Percentiles rank a stretch among this genome's conserved stretches.
These are phyloP conservation scores for Linnemannia exigua DNA, from an alignment of 192 early-diverging fungal genomes.

Conservation along the genomic window DNA sequence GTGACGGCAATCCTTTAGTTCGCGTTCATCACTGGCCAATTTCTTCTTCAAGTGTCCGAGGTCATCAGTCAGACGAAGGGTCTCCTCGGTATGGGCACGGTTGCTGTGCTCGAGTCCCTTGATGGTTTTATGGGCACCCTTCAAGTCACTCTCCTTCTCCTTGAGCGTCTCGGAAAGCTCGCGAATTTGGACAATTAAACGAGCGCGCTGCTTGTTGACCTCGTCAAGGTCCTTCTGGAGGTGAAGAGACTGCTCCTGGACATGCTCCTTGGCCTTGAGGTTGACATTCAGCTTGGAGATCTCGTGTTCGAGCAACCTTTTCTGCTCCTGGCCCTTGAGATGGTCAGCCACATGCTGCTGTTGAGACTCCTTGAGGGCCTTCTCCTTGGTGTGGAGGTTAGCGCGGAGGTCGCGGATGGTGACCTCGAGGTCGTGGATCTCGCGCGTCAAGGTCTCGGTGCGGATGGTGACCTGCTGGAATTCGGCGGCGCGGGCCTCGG, in stretches of 20 bases:
- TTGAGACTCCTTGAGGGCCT: constrained; percentile 10
- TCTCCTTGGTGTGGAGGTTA: constrained; percentile 13
- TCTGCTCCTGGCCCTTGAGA: constrained; percentile 3
- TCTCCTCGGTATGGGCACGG: constrained; percentile 1
- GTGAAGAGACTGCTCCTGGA: constrained; percentile 7
- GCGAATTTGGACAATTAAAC: constrained; percentile 14
- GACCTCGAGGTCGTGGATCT: constrained; percentile 31
- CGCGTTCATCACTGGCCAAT: constrained; percentile 12
- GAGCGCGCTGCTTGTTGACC: constrained; percentile 17
- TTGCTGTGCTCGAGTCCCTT: constrained; percentile 19
- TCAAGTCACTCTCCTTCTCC: background rate
- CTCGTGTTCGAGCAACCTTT: constrained; percentile 9
- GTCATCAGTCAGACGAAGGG: background rate
- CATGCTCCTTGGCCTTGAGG: constrained; percentile 22
- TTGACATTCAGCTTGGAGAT: constrained; percentile 12
- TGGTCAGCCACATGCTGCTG: background rate
- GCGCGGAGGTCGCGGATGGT: constrained; percentile 29
- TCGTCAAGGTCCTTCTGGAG: constrained; percentile 25
- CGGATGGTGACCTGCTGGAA: constrained; percentile 21
- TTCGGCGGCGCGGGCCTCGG: constrained; percentile 14
- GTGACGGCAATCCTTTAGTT: constrained; percentile 24
- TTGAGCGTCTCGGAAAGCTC: constrained; percentile 7
- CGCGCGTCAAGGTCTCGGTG: constrained; percentile 29
- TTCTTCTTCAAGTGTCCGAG: background rate
- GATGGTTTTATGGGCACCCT: constrained; percentile 2